phyloP scores from a whole-genome alignment of 345 rosid genomes.

The Mallotus nudiflorus region DNA sequence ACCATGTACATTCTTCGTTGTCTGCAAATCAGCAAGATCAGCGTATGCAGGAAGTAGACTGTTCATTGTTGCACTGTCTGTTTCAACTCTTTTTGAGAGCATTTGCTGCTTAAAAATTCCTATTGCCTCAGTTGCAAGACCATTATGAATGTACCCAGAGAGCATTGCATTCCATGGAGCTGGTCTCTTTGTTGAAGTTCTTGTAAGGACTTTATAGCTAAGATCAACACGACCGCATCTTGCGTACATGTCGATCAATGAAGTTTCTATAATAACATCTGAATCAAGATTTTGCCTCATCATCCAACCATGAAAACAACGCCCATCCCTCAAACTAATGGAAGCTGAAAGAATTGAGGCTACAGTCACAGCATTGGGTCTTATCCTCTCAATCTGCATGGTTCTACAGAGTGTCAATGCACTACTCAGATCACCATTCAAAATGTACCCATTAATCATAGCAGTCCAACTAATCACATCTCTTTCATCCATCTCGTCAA shows the following conservation, averaged over 20 bases:
- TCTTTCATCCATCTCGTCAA: slow-evolving; percentile 48
- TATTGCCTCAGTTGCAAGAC: slow-evolving; percentile 44
- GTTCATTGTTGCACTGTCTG: slow-evolving; percentile 53
- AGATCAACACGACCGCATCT: slow-evolving; percentile 55
- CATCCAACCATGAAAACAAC: slow-evolving; percentile 77
- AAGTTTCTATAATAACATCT: slow-evolving; percentile 59
- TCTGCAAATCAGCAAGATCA: slow-evolving; percentile 49
- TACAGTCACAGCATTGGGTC: slow-evolving; percentile 60
- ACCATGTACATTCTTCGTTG: slow-evolving; percentile 52
- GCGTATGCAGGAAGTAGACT: slow-evolving; percentile 69
- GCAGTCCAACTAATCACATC: slow-evolving; percentile 75
- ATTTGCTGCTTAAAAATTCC: slow-evolving; percentile 49
- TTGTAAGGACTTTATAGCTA: slow-evolving; percentile 53
- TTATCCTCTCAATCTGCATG: slow-evolving; percentile 54
- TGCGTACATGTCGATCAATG: slow-evolving; percentile 87
- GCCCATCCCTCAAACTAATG: slow-evolving; percentile 54
- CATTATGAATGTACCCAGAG: slow-evolving; percentile 54
- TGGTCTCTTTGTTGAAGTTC: slow-evolving; percentile 49
- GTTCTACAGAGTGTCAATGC: slow-evolving; percentile 46
- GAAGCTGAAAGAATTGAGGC: slow-evolving; percentile 72
- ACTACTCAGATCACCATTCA: slow-evolving; percentile 42
- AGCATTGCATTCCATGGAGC: slow-evolving; percentile 77
- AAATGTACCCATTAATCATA: slow-evolving; percentile 56
- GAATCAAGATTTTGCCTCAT: slow-evolving; percentile 49
- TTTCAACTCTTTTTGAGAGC: slow-evolving; percentile 44